Conservation (phyloP, 2,329 filamentous ascomycete genomes). For the Lachnellula arida region DNA sequence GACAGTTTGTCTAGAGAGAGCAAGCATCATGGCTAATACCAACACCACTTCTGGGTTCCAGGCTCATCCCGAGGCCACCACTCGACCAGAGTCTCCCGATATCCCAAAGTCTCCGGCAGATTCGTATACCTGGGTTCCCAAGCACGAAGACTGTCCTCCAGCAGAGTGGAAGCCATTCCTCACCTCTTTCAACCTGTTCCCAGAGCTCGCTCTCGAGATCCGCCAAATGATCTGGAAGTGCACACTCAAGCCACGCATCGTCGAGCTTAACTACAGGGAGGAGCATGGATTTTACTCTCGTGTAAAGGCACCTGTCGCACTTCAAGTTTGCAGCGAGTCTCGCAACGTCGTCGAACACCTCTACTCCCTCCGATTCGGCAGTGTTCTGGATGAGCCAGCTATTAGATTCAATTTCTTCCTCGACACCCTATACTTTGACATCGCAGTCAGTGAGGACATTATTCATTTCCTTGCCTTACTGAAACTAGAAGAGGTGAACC, state of each 20-base stretch:
- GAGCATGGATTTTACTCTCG: slow-evolving; percentile 11
- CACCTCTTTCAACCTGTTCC: slow-evolving; percentile 11
- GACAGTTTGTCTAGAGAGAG: neutral
- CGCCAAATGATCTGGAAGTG: slow-evolving; percentile 16
- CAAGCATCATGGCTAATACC: neutral
- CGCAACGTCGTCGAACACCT: slow-evolving; percentile 4
- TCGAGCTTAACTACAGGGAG: slow-evolving; percentile 7
- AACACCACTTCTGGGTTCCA: neutral
- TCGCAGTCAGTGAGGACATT: neutral
- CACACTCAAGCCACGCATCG: slow-evolving; percentile 9
- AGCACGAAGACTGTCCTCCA: no score
- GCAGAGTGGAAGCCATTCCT: neutral
- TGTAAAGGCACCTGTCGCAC: slow-evolving; percentile 3
- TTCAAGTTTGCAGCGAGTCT: slow-evolving; percentile 14
- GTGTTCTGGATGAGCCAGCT: neutral
- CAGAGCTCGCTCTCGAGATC: slow-evolving; percentile 17
- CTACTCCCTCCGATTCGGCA: slow-evolving; percentile 17
- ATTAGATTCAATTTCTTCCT: slow-evolving; percentile 19
- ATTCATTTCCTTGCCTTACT: slow-evolving; percentile 8
- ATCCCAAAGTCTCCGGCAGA: neutral
- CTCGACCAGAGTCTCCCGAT: neutral
- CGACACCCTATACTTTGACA: slow-evolving; percentile 15
- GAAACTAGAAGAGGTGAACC: neutral
- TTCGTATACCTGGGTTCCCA: neutral
- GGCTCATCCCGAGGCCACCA: neutral